These are phyloP conservation scores for Arabidopsis hybrid DNA, from an alignment of 441 rosid genomes.

Conservation along the genomic window DNA sequence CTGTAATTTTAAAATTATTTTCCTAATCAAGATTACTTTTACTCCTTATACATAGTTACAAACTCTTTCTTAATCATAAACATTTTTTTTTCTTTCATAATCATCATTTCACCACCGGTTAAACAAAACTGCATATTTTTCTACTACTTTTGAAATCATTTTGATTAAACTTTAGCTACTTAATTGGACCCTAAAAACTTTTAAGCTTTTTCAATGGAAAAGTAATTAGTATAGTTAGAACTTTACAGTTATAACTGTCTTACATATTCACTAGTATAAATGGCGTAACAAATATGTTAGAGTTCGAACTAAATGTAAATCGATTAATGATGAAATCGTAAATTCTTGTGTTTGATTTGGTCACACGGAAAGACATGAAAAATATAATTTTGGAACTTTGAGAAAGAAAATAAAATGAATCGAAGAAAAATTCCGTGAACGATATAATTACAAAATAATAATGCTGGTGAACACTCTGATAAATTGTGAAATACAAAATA, in stretches of 20 bases:
- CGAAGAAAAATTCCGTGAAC: slow-evolving; percentile 26
- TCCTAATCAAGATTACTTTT: not conserved
- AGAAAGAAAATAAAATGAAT: slow-evolving; percentile 8
- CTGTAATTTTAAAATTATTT: not conserved
- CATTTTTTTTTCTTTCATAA: too few relatives aligned
- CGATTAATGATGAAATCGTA: not conserved
- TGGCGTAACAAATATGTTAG: not conserved
- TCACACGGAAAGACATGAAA: not conserved
- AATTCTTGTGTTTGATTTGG: not conserved
- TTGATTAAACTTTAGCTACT: not conserved
- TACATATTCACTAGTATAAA: not conserved
- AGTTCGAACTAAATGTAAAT: not conserved
- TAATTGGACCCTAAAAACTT: not conserved
- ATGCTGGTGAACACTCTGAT: slow-evolving; percentile 19
- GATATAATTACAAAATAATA: slow-evolving; percentile 3
- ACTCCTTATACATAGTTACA: too few relatives aligned
- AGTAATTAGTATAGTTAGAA: not conserved
- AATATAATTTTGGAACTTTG: slow-evolving; percentile 2
- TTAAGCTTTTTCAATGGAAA: not conserved
- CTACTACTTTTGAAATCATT: not conserved
- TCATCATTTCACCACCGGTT: not conserved
- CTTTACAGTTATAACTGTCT: not conserved
- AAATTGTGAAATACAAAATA: slow-evolving; percentile 10
- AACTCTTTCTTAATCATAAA: too few relatives aligned
- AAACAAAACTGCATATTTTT: not conserved